A percentile compares a stretch with the other conserved stretches of the same genome.
Evolutionary conservation across 2,329 filamentous ascomycete species (phyloP).

Genomic region (Exophiala calicioides): DNA sequence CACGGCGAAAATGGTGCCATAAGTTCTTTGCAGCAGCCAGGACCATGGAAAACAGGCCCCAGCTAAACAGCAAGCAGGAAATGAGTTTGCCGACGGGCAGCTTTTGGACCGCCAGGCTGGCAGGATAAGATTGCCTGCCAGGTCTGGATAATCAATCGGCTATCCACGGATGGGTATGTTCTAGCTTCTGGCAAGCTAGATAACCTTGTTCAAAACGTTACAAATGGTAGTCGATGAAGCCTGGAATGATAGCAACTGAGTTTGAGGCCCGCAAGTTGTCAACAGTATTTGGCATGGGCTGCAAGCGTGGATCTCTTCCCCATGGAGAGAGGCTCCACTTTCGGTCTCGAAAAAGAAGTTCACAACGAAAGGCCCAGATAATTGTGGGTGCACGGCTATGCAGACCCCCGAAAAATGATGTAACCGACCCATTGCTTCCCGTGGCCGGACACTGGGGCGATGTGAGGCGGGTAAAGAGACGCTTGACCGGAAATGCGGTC

Average conservation of each 20-base stretch:
- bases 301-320: background rate
- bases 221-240: too few species aligned
- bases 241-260: background rate
- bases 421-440: background rate
- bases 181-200: background rate
- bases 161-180: background rate
- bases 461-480: background rate
- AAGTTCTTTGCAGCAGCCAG: conserved; percentile 33
- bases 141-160: background rate
- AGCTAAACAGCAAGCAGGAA: conserved; percentile 26
- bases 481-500: background rate
- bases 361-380: conserved; percentile 3
- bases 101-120: conserved; percentile 6
- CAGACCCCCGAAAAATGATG: background rate
- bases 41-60: conserved; percentile 37
- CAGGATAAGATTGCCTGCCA: conserved; percentile 4
- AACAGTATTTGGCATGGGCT: conserved; percentile 1
- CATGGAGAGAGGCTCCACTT: background rate
- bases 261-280: background rate
- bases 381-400: background rate
- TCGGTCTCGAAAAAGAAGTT: conserved; percentile 4
- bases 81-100: conserved; percentile 4
- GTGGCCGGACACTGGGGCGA: background rate
- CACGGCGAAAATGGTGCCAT: conserved; percentile 53
- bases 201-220: background rate